phyloP scores from a whole-genome alignment of 139 green algal species.

The Deuterostichococcus epilithicus region DNA sequence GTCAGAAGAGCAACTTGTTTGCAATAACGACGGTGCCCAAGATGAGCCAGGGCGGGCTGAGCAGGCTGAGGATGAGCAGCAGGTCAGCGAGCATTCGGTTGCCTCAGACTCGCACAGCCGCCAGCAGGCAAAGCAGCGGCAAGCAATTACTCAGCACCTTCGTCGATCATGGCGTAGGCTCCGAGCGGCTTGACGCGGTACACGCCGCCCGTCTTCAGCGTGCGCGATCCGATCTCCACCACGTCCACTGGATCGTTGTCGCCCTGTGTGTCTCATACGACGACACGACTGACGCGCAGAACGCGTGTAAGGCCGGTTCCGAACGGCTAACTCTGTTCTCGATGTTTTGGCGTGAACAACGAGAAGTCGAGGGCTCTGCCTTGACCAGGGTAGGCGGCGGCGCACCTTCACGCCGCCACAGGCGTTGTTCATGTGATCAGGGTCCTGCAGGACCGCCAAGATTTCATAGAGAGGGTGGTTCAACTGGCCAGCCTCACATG shows the following conservation, averaged over 20 bases:
- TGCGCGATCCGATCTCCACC: constrained; percentile 75
- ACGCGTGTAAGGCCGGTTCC: too few species aligned
- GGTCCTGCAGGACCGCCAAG: neutral
- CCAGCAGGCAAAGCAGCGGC: too few species aligned
- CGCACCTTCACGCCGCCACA: neutral
- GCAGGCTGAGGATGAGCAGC: too few species aligned
- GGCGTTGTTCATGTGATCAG: constrained; percentile 46
- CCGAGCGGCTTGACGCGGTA: constrained; percentile 60
- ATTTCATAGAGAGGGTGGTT: neutral
- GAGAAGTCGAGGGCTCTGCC: too few species aligned
- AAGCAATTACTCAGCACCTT: too few species aligned
- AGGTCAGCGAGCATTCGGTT: too few species aligned
- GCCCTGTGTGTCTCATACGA: neutral
- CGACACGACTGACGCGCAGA: neutral
- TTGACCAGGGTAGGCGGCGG: neutral
- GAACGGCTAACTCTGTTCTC: too few species aligned
- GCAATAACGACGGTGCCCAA: too few species aligned
- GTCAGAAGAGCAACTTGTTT: too few species aligned
- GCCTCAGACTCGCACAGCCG: too few species aligned
- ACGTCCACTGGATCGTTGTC: constrained; percentile 93
- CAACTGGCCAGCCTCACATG: too few species aligned
- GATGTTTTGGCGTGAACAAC: neutral
- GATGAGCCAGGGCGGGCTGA: too few species aligned
- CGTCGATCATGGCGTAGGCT: constrained; percentile 37
- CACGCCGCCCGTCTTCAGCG: constrained; percentile 69